These are phyloP conservation scores for Veloboletus limbatus DNA, from an alignment of 1,284 basidiomycete species.

Conservation along the genomic window DNA sequence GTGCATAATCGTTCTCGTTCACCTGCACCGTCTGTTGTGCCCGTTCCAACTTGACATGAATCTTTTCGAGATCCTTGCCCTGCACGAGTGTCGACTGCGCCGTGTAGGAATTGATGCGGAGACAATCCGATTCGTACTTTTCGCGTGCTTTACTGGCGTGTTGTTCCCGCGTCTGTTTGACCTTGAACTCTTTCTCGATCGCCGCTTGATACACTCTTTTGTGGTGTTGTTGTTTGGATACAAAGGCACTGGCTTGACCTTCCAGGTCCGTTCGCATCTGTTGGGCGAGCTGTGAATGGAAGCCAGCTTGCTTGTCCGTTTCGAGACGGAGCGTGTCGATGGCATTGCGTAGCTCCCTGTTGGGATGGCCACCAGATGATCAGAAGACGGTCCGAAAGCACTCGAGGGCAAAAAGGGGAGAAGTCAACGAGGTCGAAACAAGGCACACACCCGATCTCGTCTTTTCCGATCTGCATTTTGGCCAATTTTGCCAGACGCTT, in stretches of 20 bases:
- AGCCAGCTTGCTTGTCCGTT: constrained; percentile 78
- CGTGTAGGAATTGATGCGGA: constrained; percentile 93
- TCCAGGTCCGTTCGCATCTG: constrained; percentile 83
- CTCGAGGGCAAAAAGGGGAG: not conserved
- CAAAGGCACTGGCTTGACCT: constrained; percentile 60
- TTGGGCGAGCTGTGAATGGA: constrained; percentile 67
- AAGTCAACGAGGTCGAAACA: not conserved
- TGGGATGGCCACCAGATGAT: constrained; percentile 9
- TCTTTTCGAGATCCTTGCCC: constrained; percentile 92
- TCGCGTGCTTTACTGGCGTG: constrained; percentile 88
- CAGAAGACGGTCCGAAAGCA: constrained; percentile 8
- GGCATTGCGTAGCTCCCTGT: constrained; percentile 74
- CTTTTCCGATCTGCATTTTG: constrained; percentile 74
- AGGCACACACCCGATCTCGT: constrained; percentile 82
- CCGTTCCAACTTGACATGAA: constrained; percentile 83
- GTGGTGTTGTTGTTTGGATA: constrained; percentile 66
- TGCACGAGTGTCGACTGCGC: constrained; percentile 92
- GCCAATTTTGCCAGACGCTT: constrained; percentile 83
- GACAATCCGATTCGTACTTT: constrained; percentile 92
- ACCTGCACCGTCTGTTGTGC: constrained; percentile 86
- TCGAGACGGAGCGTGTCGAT: constrained; percentile 79
- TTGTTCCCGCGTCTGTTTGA: constrained; percentile 79
- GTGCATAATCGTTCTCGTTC: constrained; percentile 90
- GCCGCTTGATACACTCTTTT: constrained; percentile 69
- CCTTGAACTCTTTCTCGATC: constrained; percentile 88